These are phyloP conservation scores for Boletus bicolor DNA, from an alignment of 768 basidiomycete genomes.

Conservation along the genomic window DNA sequence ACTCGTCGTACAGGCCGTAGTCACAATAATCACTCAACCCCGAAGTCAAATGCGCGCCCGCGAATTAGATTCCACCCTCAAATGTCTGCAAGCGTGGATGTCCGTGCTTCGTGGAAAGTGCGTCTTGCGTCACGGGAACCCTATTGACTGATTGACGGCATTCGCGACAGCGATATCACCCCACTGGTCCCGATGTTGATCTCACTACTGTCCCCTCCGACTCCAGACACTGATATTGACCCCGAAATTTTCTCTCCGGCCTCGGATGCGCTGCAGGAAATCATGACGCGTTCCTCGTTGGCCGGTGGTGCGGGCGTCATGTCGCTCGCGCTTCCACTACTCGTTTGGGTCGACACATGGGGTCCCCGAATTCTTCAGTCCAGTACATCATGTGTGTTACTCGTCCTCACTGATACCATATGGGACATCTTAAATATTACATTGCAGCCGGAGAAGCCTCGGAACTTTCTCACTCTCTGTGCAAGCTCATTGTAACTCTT, in stretches of 20 bases:
- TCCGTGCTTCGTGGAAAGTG: conserved; percentile 64
- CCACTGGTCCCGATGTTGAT: conserved; percentile 66
- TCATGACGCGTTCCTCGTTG: conserved; percentile 71
- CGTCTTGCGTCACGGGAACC: conserved; percentile 18
- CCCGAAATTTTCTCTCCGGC: conserved; percentile 59
- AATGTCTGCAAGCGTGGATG: conserved; percentile 85
- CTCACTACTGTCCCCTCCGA: conserved; percentile 36
- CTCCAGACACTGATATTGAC: conserved; percentile 36
- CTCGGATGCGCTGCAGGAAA: conserved; percentile 72
- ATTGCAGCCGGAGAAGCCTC: conserved; percentile 34
- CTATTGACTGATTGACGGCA: not conserved
- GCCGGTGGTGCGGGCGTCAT: conserved; percentile 65
- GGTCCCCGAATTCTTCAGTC: conserved; percentile 47
- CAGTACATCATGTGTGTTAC: conserved; percentile 34
- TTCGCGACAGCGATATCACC: conserved; percentile 55
- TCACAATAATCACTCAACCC: conserved; percentile 48
- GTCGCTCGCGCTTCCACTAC: conserved; percentile 78
- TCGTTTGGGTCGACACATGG: conserved; percentile 68
- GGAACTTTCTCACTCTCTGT: conserved; percentile 65
- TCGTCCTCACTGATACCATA: not conserved
- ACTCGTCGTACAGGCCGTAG: conserved; percentile 69
- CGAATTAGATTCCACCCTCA: conserved; percentile 68
- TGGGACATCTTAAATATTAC: not conserved
- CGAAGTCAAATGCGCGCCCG: conserved; percentile 27
- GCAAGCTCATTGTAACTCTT: conserved; percentile 75